A percentile compares a stretch with the other conserved stretches of the same genome.
Evolutionary conservation across 2,329 filamentous ascomycete species (phyloP).

Genomic region (Penicillium psychrosexuale): DNA sequence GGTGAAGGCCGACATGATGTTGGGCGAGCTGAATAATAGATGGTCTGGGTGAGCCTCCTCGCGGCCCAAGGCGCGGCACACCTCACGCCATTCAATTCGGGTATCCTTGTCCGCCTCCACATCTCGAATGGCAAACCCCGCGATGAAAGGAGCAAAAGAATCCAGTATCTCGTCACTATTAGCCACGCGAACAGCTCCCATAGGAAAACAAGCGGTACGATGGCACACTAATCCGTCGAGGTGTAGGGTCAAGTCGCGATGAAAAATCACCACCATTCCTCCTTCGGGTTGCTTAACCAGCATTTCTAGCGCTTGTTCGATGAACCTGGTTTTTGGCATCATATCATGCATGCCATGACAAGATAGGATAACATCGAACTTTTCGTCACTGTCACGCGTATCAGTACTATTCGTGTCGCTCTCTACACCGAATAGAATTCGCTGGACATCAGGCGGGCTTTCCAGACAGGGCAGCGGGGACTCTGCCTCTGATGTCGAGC

Average conservation of each 20-base stretch:
- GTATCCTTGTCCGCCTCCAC: constrained; percentile 27
- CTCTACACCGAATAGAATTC: constrained; percentile 4
- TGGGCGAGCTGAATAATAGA: constrained; percentile 51
- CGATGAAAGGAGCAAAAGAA: constrained; percentile 53
- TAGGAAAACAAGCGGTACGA: constrained; percentile 48
- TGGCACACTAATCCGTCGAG: constrained; percentile 52
- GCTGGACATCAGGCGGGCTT: constrained; percentile 4
- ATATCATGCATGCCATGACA: constrained; percentile 65
- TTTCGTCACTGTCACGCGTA: constrained; percentile 29
- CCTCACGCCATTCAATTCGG: constrained; percentile 47
- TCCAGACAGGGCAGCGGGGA: constrained; percentile 17
- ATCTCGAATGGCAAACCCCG: constrained; percentile 42
- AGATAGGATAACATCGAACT: constrained; percentile 58
- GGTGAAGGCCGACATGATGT: constrained; percentile 53
- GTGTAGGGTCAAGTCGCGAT: constrained; percentile 48
- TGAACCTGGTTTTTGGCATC: constrained; percentile 46
- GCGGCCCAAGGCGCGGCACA: constrained; percentile 51
- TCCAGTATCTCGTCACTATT: constrained; percentile 50
- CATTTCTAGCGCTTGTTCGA: constrained; percentile 50
- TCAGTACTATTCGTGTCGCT: constrained; percentile 13
- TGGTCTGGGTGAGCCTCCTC: constrained; percentile 37
- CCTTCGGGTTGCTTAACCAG: constrained; percentile 38
- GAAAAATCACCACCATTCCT: constrained; percentile 53
- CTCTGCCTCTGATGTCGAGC: constrained; percentile 22
- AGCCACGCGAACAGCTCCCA: constrained; percentile 43